A percentile compares a stretch with the other conserved stretches of the same genome.
phyloP scores from a whole-genome alignment of 768 basidiomycete species.

The Gyrodon lividus region DNA sequence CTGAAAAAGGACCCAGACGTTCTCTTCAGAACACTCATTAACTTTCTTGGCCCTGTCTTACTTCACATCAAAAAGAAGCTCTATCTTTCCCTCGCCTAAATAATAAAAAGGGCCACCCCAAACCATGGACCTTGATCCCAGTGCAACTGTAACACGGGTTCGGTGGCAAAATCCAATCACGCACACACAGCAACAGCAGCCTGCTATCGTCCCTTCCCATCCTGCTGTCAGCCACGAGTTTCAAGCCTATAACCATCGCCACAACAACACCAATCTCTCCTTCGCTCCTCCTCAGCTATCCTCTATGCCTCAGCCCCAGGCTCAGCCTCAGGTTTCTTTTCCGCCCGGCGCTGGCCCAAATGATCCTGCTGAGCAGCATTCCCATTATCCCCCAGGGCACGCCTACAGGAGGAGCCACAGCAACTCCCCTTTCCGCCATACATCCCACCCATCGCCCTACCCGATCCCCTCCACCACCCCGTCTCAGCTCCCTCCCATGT shows the following conservation, averaged over 20 bases:
- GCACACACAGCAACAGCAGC: constrained; percentile 34
- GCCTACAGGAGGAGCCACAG: constrained; percentile 33
- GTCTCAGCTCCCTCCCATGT: constrained; percentile 29
- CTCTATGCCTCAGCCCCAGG: constrained; percentile 29
- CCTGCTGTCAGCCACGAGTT: constrained; percentile 36
- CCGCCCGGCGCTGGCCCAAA: constrained; percentile 36
- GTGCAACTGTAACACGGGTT: constrained; percentile 32
- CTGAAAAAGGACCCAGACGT: constrained; percentile 18
- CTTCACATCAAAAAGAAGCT: constrained; percentile 36
- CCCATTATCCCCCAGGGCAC: constrained; percentile 35
- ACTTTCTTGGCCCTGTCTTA: constrained; percentile 19
- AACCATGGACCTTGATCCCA: constrained; percentile 37
- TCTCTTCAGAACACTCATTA: constrained; percentile 31
- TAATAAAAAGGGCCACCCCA: constrained; percentile 34
- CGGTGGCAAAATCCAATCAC: constrained; percentile 35
- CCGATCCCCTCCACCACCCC: constrained; percentile 36
- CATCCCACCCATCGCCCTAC: constrained; percentile 40
- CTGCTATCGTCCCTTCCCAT: constrained; percentile 24
- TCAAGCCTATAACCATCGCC: constrained; percentile 31
- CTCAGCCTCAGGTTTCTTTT: constrained; percentile 38
- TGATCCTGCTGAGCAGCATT: constrained; percentile 33
- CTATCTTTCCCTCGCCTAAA: constrained; percentile 36
- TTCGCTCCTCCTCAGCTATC: constrained; percentile 25
- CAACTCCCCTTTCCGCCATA: constrained; percentile 37
- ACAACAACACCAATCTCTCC: constrained; percentile 21